phyloP scores from a whole-genome alignment of 345 rosid species.

The Boechera stricta region DNA sequence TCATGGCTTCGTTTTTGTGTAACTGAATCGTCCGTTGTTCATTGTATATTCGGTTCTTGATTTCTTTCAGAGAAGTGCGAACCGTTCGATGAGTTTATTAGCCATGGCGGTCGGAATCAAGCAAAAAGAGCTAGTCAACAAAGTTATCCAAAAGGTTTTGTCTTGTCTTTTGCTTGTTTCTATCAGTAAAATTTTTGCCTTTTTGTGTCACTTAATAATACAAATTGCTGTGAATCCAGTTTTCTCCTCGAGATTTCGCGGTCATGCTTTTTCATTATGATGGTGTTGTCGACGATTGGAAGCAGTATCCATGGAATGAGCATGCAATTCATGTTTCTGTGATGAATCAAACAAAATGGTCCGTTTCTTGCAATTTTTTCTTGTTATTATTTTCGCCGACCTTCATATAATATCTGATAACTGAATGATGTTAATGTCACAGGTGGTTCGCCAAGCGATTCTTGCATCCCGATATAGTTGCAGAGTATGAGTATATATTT shows the following conservation, averaged over 20 bases:
- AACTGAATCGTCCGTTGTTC: not conserved
- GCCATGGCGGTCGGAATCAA: slow-evolving; percentile 78
- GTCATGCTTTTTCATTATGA: slow-evolving; percentile 96
- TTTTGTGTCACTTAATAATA: not conserved
- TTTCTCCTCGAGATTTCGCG: slow-evolving; percentile 59
- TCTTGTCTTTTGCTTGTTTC: slow-evolving; percentile 9
- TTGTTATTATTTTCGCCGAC: not conserved
- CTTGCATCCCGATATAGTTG: slow-evolving; percentile 88
- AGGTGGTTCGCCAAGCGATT: slow-evolving; percentile 99
- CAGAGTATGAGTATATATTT: slow-evolving; percentile 76
- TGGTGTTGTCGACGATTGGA: slow-evolving; percentile 84
- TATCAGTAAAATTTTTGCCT: not conserved
- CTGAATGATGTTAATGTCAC: slow-evolving; percentile 25
- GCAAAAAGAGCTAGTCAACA: slow-evolving; percentile 71
- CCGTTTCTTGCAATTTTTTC: slow-evolving; percentile 17
- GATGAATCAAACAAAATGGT: slow-evolving; percentile 89
- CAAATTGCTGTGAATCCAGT: slow-evolving; percentile 51
- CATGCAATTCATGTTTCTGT: slow-evolving; percentile 79
- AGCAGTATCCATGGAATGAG: slow-evolving; percentile 61
- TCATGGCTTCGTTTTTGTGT: not conserved
- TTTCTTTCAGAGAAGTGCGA: slow-evolving; percentile 48
- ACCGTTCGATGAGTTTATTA: slow-evolving; percentile 56
- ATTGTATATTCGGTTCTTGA: not conserved
- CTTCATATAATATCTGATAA: not conserved
- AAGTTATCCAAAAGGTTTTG: slow-evolving; percentile 68